phyloP scores from a whole-genome alignment of 2,329 filamentous ascomycete genomes.

The Magnaporthales sp. region DNA sequence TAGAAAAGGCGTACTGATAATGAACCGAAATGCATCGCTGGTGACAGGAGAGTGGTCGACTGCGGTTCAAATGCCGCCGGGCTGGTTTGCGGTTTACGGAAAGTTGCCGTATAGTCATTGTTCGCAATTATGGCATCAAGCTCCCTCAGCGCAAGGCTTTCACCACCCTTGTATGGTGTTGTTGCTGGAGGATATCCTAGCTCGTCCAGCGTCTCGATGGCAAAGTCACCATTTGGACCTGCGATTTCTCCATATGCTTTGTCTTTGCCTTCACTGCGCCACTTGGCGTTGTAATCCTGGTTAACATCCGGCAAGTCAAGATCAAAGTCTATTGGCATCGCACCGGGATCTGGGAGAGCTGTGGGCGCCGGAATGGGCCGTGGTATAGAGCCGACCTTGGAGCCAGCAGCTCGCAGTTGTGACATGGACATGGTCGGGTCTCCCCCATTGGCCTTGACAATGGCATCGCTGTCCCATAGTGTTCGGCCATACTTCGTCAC shows the following conservation, averaged over 20 bases:
- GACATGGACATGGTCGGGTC: conserved; percentile 68
- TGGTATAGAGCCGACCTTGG: conserved; percentile 53
- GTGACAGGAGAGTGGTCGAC: conserved; percentile 64
- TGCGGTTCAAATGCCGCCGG: conserved; percentile 66
- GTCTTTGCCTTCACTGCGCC: conserved; percentile 41
- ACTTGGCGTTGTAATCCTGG: conserved; percentile 52
- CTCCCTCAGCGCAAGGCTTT: conserved; percentile 50
- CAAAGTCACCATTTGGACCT: conserved; percentile 61
- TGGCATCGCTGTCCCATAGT: conserved; percentile 63
- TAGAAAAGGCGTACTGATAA: conserved; percentile 65
- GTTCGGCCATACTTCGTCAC: conserved; percentile 58
- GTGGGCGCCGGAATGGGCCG: conserved; percentile 52
- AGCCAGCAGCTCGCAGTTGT: conserved; percentile 55
- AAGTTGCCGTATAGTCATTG: conserved; percentile 60
- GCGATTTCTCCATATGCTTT: conserved; percentile 49
- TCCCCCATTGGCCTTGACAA: conserved; percentile 56
- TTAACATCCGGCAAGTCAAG: conserved; percentile 14
- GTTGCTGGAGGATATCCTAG: conserved; percentile 58
- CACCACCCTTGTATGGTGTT: conserved; percentile 62
- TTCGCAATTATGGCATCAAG: conserved; percentile 53
- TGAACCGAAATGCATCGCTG: conserved; percentile 66
- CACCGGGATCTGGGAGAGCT: conserved; percentile 54
- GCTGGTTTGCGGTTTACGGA: conserved; percentile 67
- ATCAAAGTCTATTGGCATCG: conserved; percentile 50
- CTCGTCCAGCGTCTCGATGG: conserved; percentile 62